A percentile compares a stretch with the other conserved stretches of the same genome.
These are phyloP conservation scores for Triadica sebifera DNA, from an alignment of 345 rosid genomes.

Conservation along the genomic window DNA sequence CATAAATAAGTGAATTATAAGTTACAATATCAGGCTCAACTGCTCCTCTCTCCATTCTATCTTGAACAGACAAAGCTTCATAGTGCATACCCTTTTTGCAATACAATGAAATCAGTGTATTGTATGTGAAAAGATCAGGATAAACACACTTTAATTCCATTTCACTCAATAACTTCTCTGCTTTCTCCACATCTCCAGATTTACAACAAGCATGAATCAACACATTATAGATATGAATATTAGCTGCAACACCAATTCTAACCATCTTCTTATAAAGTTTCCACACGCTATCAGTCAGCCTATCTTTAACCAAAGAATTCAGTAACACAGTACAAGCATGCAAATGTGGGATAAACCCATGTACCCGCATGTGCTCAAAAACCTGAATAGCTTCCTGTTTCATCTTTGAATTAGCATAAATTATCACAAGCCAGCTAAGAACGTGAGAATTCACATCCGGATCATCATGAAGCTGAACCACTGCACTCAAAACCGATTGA, in stretches of 20 bases:
- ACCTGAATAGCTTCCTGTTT: slow-evolving; percentile 67
- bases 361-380: slow-evolving; percentile 60
- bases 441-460: slow-evolving; percentile 66
- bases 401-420: slow-evolving; percentile 58
- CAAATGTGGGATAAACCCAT: slow-evolving; percentile 64
- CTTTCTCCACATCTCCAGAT: slow-evolving; percentile 66
- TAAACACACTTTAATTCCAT: slow-evolving; percentile 66
- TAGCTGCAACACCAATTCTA: slow-evolving; percentile 61
- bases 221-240: slow-evolving; percentile 77
- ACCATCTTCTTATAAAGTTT: slow-evolving; percentile 77
- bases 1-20: slow-evolving; percentile 74
- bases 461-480: slow-evolving; percentile 50
- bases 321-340: slow-evolving; percentile 90
- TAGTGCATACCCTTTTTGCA: slow-evolving; percentile 90
- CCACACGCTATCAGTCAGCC: slow-evolving; percentile 72
- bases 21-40: slow-evolving; percentile 73
- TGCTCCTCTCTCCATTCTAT: slow-evolving; percentile 72
- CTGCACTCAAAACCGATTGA: slow-evolving; percentile 60
- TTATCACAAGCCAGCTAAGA: slow-evolving; percentile 80
- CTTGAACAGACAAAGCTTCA: slow-evolving; percentile 81
- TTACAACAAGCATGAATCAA: slow-evolving; percentile 87
- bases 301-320: slow-evolving; percentile 61
- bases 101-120: slow-evolving; percentile 72
- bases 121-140: slow-evolving; percentile 69
- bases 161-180: slow-evolving; percentile 63